These are phyloP conservation scores for Bolboschoenus planiculmis DNA, from an alignment of 176 grass and related monocot genomes.

Conservation along the genomic window DNA sequence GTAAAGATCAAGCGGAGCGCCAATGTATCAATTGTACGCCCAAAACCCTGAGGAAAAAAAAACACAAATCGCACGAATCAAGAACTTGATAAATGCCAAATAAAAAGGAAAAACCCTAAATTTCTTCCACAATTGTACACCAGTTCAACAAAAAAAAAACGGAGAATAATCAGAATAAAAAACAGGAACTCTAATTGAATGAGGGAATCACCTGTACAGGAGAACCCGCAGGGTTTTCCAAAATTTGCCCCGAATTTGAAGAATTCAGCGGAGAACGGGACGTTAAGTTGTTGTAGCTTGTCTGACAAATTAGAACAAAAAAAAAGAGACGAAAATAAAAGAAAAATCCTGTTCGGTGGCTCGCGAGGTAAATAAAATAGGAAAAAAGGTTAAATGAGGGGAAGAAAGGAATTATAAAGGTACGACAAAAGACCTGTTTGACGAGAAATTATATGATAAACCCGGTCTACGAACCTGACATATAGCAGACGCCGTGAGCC, in stretches of 20 bases:
- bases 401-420: background rate
- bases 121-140: conserved; percentile 1
- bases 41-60: conserved; percentile 2
- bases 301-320: background rate
- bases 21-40: conserved; percentile 7
- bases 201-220: background rate
- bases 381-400: background rate
- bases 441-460: background rate
- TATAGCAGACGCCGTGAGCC: background rate
- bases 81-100: background rate
- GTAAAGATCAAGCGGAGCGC: background rate
- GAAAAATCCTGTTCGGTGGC: conserved; percentile 13
- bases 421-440: background rate
- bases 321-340: background rate
- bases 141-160: background rate
- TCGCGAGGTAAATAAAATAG: background rate
- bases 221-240: background rate
- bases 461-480: background rate
- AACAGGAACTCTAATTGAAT: background rate
- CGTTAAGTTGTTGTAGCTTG: background rate
- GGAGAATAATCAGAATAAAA: background rate
- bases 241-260: background rate
- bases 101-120: background rate
- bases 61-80: conserved; percentile 1
- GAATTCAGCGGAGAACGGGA: background rate